phyloP scores from a whole-genome alignment of 805 yeast genomes.

The Lipomyces anomalus region DNA sequence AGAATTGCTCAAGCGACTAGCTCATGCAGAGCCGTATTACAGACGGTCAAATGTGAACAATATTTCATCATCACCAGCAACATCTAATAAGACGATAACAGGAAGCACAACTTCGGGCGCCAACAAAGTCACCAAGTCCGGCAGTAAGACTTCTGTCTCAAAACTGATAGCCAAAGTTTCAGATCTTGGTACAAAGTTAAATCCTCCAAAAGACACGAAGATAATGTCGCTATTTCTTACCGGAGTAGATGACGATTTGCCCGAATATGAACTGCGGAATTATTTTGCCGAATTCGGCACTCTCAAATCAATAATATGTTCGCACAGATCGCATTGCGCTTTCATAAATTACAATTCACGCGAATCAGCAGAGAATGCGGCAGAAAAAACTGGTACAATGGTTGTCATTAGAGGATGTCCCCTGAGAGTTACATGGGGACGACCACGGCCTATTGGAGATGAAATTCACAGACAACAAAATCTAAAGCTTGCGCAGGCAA shows the following conservation, averaged over 20 bases:
- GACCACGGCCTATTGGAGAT: constrained; percentile 27
- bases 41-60: constrained; percentile 15
- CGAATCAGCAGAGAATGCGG: constrained; percentile 46
- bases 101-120: constrained; percentile 10
- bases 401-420: constrained; percentile 23
- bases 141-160: constrained; percentile 40
- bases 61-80: no score
- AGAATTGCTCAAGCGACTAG: constrained; percentile 47
- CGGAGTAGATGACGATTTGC: constrained; percentile 62
- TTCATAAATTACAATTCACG: constrained; percentile 51
- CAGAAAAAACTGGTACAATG: constrained; percentile 25
- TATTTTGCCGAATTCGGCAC: constrained; percentile 45
- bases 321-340: constrained; percentile 60
- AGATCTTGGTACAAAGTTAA: constrained; percentile 40
- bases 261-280: constrained; percentile 56
- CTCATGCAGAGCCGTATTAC: constrained; percentile 34
- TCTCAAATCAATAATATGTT: constrained; percentile 45
- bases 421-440: constrained; percentile 27
- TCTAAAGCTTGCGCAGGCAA: constrained; percentile 17
- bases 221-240: constrained; percentile 64
- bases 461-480: constrained; percentile 14
- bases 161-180: constrained; percentile 60
- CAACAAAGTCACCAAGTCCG: constrained; percentile 4
- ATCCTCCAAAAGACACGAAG: constrained; percentile 38
- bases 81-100: no score